A percentile compares a stretch with the other conserved stretches of the same genome.
Evolutionary conservation across 805 yeast species (phyloP).

Genomic region (Kuraishia cidri): DNA sequence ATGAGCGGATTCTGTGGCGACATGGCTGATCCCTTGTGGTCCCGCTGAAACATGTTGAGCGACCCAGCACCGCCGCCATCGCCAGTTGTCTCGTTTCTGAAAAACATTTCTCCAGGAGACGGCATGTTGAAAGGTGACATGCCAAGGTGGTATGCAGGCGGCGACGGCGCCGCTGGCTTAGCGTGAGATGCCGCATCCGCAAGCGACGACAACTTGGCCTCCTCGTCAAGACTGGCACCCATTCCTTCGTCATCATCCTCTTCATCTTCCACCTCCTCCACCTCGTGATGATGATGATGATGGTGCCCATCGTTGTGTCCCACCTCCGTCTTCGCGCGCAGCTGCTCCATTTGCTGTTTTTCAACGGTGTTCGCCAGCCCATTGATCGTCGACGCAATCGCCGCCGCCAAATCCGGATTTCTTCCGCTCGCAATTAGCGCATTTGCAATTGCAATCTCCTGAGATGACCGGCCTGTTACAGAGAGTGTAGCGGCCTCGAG

Average conservation of each 20-base stretch:
- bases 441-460: constrained; percentile 40
- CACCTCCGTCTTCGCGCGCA: not conserved
- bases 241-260: not conserved
- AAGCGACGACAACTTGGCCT: constrained; percentile 5
- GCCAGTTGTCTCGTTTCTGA: not conserved
- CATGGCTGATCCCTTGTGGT: too few relatives aligned
- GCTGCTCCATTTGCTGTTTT: constrained; percentile 7
- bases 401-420: constrained; percentile 31
- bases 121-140: not conserved
- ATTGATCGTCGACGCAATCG: constrained; percentile 15
- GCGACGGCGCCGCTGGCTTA: not conserved
- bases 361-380: constrained; percentile 11
- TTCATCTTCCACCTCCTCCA: too few relatives aligned
- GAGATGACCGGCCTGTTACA: constrained; percentile 43
- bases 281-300: too few relatives aligned
- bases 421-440: constrained; percentile 40
- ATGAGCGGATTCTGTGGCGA: constrained; percentile 10
- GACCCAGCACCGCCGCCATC: too few relatives aligned
- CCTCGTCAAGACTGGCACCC: constrained; percentile 1
- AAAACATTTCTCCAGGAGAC: not conserved
- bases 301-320: too few relatives aligned
- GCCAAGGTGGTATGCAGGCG: not conserved
- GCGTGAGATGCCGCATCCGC: not conserved
- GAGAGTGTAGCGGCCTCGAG: constrained; percentile 48
- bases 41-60: too few relatives aligned